These are phyloP conservation scores for Centrapalus pauciflorus DNA, from an alignment of 129 eudicot species.

Conservation along the genomic window DNA sequence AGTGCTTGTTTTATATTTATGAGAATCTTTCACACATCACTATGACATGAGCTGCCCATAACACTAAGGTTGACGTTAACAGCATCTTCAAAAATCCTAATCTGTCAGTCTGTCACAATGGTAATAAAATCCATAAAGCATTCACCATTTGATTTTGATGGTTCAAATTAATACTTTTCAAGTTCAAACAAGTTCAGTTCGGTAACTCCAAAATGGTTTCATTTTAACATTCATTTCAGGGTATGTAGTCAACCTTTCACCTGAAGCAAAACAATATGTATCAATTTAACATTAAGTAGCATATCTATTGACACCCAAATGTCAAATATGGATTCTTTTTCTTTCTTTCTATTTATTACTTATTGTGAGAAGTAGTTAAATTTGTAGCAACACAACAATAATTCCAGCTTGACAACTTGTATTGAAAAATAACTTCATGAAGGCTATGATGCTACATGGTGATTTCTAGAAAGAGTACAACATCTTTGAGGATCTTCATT, in stretches of 20 bases:
- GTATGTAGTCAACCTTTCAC: not conserved
- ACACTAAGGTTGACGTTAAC: not conserved
- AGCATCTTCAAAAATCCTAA: not conserved
- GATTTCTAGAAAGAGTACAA: not conserved
- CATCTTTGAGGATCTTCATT: not conserved
- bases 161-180: not conserved
- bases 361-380: not conserved
- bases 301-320: not conserved
- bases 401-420: not conserved
- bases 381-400: conserved; percentile 5
- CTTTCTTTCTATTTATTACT: too few species aligned
- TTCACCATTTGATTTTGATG: not conserved
- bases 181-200: not conserved
- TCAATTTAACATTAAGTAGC: not conserved
- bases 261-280: not conserved
- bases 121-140: not conserved
- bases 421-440: not conserved
- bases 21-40: not conserved
- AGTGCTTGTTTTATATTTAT: not conserved
- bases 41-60: not conserved
- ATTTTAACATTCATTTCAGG: not conserved
- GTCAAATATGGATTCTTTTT: not conserved
- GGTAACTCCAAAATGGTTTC: not conserved
- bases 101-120: not conserved
- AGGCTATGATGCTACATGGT: not conserved